Evolutionary conservation across 2,329 filamentous ascomycete species (phyloP), one percentile per base, ranked within the genome.

Genomic region (Ceratocystis harringtonii): DNA sequence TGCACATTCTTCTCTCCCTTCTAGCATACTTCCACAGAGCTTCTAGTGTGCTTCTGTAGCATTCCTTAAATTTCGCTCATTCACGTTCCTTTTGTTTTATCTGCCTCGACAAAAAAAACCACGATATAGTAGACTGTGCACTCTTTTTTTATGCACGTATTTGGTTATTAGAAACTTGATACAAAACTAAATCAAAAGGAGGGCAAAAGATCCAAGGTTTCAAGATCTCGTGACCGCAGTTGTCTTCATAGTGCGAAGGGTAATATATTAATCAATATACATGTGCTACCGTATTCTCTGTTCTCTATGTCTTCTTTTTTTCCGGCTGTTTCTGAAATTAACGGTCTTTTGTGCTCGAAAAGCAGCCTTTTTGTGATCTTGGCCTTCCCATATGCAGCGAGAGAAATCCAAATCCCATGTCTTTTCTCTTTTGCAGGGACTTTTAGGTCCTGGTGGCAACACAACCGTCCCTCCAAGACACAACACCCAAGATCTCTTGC

Each of bases 11-110:
- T 19, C 48, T 10, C 8, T 25, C 17, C n/a, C n/a, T 58, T 58
- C 55, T 30, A 58, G 12, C 55, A 36, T 8, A 8, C 55, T 58
- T 58, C 55, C 55, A 58, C 17, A 0, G 55, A 3, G 55, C 55
- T 58, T 58, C 55, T 58, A 58, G 55, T 30, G 55, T 36, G 55
- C 55, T 58, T 58, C 55, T 58, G 55, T 58, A 15, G 30, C 55
- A 32, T 58, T 58, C 55, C 12, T 58, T 2, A 32, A 58, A 58
- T 58, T 58, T 58, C 55, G 17, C 10, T 28, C 22, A n/a, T 3
- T 5, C n/a, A 57, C 12, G 52, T 12, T 32, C n/a, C 15, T 32
- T 28, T 17, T 17, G 25, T 17, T 30, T 57, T 58, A 7, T 41
- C 10, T 41, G 36, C 36, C 32, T 36, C 32, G 32, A 3, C 0